A percentile compares a stretch with the other conserved stretches of the same genome.
phyloP scores from a whole-genome alignment of 2,329 filamentous ascomycete species.

The Monosporascus cannonballus region DNA sequence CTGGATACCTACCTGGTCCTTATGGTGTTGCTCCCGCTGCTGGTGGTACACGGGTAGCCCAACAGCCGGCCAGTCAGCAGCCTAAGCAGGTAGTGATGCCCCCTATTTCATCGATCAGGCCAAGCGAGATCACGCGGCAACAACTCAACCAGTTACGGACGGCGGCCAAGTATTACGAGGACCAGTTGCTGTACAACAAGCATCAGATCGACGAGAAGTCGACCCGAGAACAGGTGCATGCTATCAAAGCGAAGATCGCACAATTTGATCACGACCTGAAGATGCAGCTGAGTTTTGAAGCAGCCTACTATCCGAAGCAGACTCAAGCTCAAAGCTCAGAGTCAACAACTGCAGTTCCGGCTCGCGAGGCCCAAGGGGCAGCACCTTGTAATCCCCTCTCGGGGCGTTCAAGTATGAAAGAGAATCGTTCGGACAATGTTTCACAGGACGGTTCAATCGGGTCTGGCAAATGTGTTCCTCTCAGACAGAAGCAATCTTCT shows the following conservation, averaged over 20 bases:
- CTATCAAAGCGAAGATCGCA: conserved; percentile 39
- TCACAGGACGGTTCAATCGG: conserved; percentile 17
- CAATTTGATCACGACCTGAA: conserved; percentile 48
- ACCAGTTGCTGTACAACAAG: conserved; percentile 55
- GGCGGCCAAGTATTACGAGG: conserved; percentile 51
- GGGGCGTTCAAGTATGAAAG: conserved; percentile 20
- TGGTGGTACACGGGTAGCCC: neutral
- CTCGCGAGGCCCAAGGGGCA: conserved; percentile 6
- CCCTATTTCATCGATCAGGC: conserved; percentile 52
- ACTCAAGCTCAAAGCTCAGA: conserved; percentile 10
- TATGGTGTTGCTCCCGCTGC: conserved; percentile 2
- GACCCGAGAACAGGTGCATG: conserved; percentile 37
- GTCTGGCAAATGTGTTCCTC: conserved; percentile 6
- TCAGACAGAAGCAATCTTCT: conserved; percentile 11
- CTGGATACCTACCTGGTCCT: conserved; percentile 5
- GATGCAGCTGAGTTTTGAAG: conserved; percentile 41
- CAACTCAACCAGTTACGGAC: conserved; percentile 46
- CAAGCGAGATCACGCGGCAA: conserved; percentile 55
- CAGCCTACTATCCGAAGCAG: conserved; percentile 32
- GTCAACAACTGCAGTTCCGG: conserved; percentile 13
- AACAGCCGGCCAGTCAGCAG: conserved; percentile 1
- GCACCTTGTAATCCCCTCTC: conserved; percentile 15
- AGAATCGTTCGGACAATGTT: conserved; percentile 12
- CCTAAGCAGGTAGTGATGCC: conserved; percentile 22
- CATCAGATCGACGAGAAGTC: conserved; percentile 55